phyloP scores from a whole-genome alignment of 225 moss, liverwort and hornwort species.

The Climacium dendroides region DNA sequence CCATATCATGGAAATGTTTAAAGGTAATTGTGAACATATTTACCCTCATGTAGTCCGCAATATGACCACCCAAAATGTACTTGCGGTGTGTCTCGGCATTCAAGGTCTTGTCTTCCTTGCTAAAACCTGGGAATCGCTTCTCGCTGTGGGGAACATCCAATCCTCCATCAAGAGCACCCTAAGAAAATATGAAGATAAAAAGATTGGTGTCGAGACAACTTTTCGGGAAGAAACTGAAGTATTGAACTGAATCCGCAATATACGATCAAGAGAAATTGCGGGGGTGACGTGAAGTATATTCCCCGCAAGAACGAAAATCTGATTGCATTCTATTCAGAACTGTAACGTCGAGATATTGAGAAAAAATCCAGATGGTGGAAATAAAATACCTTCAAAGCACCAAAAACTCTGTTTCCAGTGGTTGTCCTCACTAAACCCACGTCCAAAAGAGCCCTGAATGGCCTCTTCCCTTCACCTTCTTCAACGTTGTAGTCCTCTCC shows the following conservation, averaged over 20 bases:
- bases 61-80: constrained; percentile 78
- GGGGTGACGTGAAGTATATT: neutral
- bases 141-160: constrained; percentile 84
- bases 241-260: neutral
- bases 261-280: too few species aligned
- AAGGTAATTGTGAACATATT: neutral
- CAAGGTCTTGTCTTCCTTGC: constrained; percentile 76
- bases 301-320: neutral
- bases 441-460: constrained; percentile 63
- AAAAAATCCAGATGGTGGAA: neutral
- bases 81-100: constrained; percentile 83
- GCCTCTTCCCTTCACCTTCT: constrained; percentile 54
- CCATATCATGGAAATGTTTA: neutral
- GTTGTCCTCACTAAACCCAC: constrained; percentile 56
- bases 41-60: constrained; percentile 85
- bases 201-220: neutral
- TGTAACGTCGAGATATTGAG: neutral
- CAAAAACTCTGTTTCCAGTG: constrained; percentile 61
- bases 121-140: constrained; percentile 83
- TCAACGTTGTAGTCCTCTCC: constrained; percentile 65
- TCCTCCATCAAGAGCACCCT: constrained; percentile 89
- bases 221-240: neutral
- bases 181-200: neutral
- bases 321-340: too few species aligned
- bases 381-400: constrained; percentile 35